Evolutionary conservation across 2,329 filamentous ascomycete species (phyloP).

Genomic region (Arthrinium phaeospermum): DNA sequence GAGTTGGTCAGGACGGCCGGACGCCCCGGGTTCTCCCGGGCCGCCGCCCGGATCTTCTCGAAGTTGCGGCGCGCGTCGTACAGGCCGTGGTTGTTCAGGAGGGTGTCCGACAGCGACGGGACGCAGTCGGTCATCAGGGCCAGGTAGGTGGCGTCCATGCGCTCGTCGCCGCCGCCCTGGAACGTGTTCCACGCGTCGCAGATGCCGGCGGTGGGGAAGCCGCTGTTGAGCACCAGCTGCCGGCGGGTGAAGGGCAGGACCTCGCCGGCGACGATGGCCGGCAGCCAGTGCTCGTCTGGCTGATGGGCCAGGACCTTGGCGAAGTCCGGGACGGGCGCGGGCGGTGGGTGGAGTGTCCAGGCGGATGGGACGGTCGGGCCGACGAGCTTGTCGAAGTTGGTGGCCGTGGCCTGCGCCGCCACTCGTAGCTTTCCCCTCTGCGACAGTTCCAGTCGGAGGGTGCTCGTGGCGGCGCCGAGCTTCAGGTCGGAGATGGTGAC

Average conservation of each 20-base stretch:
- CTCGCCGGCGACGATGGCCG: slow-evolving; percentile 24
- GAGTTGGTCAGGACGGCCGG: slow-evolving; percentile 17
- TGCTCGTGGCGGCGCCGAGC: slow-evolving; percentile 25
- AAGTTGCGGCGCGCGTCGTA: slow-evolving; percentile 27
- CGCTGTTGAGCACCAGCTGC: slow-evolving; percentile 24
- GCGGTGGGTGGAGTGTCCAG: slow-evolving; percentile 25
- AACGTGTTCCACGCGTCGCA: slow-evolving; percentile 30
- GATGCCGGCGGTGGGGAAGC: slow-evolving; percentile 24
- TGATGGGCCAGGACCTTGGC: slow-evolving; percentile 21
- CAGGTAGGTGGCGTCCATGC: slow-evolving; percentile 27
- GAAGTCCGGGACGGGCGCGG: slow-evolving; percentile 27
- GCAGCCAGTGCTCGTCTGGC: slow-evolving; percentile 30
- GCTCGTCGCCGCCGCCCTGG: slow-evolving; percentile 21
- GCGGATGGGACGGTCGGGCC: slow-evolving; percentile 23
- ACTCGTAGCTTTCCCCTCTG: slow-evolving; percentile 24
- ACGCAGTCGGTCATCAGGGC: slow-evolving; percentile 29
- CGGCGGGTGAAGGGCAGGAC: slow-evolving; percentile 27
- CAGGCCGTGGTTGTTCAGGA: slow-evolving; percentile 25
- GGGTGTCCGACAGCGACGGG: slow-evolving; percentile 32
- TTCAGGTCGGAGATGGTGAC: slow-evolving; percentile 26
- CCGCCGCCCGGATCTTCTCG: slow-evolving; percentile 23
- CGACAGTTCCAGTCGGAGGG: slow-evolving; percentile 27
- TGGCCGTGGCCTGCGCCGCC: slow-evolving; percentile 26
- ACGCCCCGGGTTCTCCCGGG: slow-evolving; percentile 23
- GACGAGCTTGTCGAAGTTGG: slow-evolving; percentile 27